Conservation (phyloP, 2,329 filamentous ascomycete species). For the Paecilomyces variotii region DNA sequence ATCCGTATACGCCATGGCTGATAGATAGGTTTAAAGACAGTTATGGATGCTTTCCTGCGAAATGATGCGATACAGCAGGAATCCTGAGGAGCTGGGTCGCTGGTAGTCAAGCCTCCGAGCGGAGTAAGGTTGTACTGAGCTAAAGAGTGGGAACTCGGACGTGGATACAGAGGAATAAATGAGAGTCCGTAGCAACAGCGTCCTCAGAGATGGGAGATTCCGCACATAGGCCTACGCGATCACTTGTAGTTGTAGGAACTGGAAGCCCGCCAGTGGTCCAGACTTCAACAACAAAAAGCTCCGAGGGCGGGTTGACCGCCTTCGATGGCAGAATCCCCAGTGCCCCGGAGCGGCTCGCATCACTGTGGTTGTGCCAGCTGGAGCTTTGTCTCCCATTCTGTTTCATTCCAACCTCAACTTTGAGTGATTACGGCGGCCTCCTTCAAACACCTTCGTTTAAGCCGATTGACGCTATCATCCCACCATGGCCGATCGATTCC, state of each 20-base stretch:
- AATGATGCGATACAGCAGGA: background rate
- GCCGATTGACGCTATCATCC: slow-evolving; percentile 7
- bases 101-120: background rate
- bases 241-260: slow-evolving; percentile 1
- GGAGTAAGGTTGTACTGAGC: background rate
- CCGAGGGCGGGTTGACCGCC: slow-evolving; percentile 5
- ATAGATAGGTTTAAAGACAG: background rate
- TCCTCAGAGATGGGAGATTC: background rate
- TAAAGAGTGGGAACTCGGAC: background rate
- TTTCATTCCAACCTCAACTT: background rate
- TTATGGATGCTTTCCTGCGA: background rate
- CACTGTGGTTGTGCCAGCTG: slow-evolving; percentile 3
- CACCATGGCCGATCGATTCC: slow-evolving; percentile 69
- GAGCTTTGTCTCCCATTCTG: slow-evolving; percentile 2
- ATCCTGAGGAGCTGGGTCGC: background rate
- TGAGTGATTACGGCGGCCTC: background rate
- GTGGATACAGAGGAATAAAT: background rate
- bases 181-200: background rate
- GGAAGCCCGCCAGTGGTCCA: slow-evolving; percentile 3
- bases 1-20: slow-evolving; percentile 82
- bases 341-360: background rate
- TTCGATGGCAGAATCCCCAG: slow-evolving; percentile 8
- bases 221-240: background rate
- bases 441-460: slow-evolving; percentile 3
- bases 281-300: slow-evolving; percentile 2